Percentiles rank a stretch among this genome's conserved stretches.
These are phyloP conservation scores for Blastocrithidia nonstop DNA, from an alignment of 208 protist species.

Conservation along the genomic window DNA sequence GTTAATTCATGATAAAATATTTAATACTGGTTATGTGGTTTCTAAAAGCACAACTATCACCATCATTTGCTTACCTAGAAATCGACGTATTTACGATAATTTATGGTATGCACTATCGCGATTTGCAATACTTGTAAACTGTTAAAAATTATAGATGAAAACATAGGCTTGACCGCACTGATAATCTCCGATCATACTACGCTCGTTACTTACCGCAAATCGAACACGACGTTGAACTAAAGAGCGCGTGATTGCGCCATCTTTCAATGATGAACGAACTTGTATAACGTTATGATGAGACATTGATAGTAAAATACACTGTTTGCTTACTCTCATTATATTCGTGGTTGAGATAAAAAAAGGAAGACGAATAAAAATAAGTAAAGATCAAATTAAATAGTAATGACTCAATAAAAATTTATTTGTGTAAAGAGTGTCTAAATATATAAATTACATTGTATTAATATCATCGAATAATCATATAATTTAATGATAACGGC, in stretches of 20 bases:
- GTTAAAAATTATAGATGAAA: slow-evolving; percentile 2
- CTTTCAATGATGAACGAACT: slow-evolving; percentile 3
- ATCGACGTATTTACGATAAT: slow-evolving; percentile 5
- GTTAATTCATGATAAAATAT: slow-evolving; percentile 47
- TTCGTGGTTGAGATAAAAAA: neutral
- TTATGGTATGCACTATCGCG: slow-evolving; percentile 4
- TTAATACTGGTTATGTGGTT: slow-evolving; percentile 16
- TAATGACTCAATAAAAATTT: neutral
- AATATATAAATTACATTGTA: neutral
- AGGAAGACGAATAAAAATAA: neutral
- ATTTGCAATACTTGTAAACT: neutral
- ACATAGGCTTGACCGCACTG: neutral
- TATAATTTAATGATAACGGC: neutral
- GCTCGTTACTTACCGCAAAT: neutral
- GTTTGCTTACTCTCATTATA: neutral
- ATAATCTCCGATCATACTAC: slow-evolving; percentile 3
- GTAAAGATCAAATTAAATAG: neutral
- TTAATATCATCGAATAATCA: neutral
- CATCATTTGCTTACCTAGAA: slow-evolving; percentile 5
- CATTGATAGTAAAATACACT: neutral
- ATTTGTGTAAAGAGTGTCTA: neutral
- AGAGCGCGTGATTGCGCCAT: slow-evolving; percentile 8
- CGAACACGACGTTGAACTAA: slow-evolving; percentile 8
- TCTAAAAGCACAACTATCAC: slow-evolving; percentile 15
- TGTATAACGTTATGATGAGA: slow-evolving; percentile 4